A percentile compares a stretch with the other conserved stretches of the same genome.
Evolutionary conservation across 2,329 filamentous ascomycete genomes (phyloP).

Genomic region (Aspergillus niger): DNA sequence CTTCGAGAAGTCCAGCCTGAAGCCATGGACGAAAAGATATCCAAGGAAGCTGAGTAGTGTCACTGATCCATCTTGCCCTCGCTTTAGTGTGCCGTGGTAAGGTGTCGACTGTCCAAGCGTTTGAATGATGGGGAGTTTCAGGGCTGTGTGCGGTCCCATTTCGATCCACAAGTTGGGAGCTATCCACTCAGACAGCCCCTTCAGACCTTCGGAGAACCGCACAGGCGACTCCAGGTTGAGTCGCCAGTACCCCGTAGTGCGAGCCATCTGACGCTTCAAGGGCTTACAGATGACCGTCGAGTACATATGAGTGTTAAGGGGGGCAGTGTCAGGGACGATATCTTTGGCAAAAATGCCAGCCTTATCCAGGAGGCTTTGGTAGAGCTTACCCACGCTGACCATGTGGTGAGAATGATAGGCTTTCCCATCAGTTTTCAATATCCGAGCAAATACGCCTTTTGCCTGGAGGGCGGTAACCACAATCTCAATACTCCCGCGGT

Average conservation of each 20-base stretch:
- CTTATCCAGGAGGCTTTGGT: neutral
- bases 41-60: neutral
- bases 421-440: slow-evolving; percentile 14
- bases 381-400: neutral
- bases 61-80: neutral
- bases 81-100: neutral
- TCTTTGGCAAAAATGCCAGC: neutral
- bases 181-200: neutral
- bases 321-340: neutral
- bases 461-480: slow-evolving; percentile 24
- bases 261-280: neutral
- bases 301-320: too few species aligned
- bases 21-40: neutral
- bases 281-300: neutral
- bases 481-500: slow-evolving; percentile 16
- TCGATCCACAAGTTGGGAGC: neutral
- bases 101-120: neutral
- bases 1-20: neutral
- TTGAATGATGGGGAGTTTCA: neutral
- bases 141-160: neutral
- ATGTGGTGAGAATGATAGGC: slow-evolving; percentile 29
- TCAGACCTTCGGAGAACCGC: neutral
- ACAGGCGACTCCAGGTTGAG: slow-evolving; percentile 23
- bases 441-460: slow-evolving; percentile 21
- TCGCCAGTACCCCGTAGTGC: slow-evolving; percentile 22